Percentiles rank a stretch among this genome's conserved stretches.
Conservation (phyloP, 1,284 basidiomycete genomes). For the Apiotrichum sp. region DNA sequence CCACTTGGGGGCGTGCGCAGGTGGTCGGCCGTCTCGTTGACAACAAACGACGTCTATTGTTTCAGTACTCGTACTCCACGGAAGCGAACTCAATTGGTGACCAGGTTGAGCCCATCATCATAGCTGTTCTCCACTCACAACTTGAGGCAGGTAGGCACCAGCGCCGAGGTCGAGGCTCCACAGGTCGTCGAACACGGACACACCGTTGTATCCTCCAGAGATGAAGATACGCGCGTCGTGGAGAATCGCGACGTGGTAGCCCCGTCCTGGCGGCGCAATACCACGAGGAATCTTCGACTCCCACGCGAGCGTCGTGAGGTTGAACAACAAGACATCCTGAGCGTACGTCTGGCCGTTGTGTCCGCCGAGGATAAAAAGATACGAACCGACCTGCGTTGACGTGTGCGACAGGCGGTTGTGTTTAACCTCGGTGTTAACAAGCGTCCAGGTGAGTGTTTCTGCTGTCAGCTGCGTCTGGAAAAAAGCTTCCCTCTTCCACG, state of each 20-base stretch:
- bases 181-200: constrained; percentile 74
- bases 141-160: constrained; percentile 84
- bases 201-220: constrained; percentile 83
- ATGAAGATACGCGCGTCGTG: constrained; percentile 78
- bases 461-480: not conserved
- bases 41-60: constrained; percentile 37
- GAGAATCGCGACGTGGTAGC: constrained; percentile 67
- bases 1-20: not conserved
- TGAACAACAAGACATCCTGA: constrained; percentile 74
- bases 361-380: constrained; percentile 81
- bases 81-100: too few relatives aligned
- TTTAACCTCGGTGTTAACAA: constrained; percentile 54
- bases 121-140: constrained; percentile 43
- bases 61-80: not conserved
- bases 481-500: too few relatives aligned
- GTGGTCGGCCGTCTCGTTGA: constrained; percentile 32
- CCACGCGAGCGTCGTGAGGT: constrained; percentile 58
- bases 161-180: constrained; percentile 78
- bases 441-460: constrained; percentile 69
- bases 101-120: too few relatives aligned
- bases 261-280: constrained; percentile 61
- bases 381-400: constrained; percentile 86
- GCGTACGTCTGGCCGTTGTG: constrained; percentile 75
- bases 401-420: constrained; percentile 78
- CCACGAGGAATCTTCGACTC: constrained; percentile 61